Evolutionary conservation across 169 alveolate species (phyloP).

Genomic region (Eimeria maxima): DNA sequence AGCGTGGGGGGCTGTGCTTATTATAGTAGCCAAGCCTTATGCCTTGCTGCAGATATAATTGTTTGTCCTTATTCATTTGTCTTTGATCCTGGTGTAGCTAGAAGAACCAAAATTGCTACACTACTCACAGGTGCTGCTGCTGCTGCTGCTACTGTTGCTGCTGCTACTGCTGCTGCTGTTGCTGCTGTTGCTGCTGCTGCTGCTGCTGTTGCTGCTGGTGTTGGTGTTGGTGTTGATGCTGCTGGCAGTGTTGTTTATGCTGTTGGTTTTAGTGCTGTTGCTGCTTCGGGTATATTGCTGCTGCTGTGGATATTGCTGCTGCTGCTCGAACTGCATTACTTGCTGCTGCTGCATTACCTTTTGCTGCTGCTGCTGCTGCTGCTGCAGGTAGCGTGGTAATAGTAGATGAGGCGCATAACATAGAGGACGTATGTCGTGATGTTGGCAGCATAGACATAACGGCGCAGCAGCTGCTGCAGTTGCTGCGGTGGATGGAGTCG

Average conservation of each 20-base stretch:
- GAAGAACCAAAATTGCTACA: slow-evolving; percentile 22
- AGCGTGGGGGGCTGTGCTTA: slow-evolving; percentile 38
- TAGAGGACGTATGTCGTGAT: slow-evolving; percentile 26
- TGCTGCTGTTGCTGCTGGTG: no score
- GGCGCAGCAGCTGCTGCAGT: slow-evolving; percentile 18
- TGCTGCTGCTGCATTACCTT: not conserved
- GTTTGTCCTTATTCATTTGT: slow-evolving; percentile 48
- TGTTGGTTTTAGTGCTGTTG: no score
- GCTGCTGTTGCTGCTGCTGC: not conserved
- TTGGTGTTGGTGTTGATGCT: no score
- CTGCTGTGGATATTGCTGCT: no score
- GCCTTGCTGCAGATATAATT: slow-evolving; percentile 21
- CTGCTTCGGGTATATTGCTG: no score
- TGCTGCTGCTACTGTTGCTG: not conserved
- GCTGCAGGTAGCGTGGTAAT: slow-evolving; percentile 8
- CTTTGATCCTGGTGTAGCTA: slow-evolving; percentile 44
- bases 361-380: not conserved
- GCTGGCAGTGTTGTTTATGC: no score
- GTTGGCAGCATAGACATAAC: slow-evolving; percentile 16
- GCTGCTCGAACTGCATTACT: no score
- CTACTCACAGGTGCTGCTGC: not conserved
- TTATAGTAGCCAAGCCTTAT: slow-evolving; percentile 31
- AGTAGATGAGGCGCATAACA: slow-evolving; percentile 51
- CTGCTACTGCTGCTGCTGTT: not conserved
- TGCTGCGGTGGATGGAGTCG: slow-evolving; percentile 34